Base-by-base conservation (phyloP, 768 basidiomycete genomes). In the Hygrophorus pudorinus region DNA sequence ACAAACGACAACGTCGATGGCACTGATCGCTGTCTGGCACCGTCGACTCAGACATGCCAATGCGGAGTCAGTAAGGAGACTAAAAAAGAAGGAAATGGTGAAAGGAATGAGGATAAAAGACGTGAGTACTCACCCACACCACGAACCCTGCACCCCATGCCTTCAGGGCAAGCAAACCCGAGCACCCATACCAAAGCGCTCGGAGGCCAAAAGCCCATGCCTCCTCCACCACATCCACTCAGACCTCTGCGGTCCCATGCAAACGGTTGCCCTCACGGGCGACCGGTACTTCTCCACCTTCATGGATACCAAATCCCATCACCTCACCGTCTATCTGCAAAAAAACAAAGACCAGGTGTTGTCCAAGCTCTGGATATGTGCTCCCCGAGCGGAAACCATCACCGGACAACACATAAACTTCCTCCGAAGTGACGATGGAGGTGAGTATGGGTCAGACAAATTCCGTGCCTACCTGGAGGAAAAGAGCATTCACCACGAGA, bases 201-300 rank as follows among this genome's bases (percentile, higher is more conserved):
- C 24, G 7, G 24, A 24, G 3, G 3, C 9, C 33, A n/a, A 3
- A 3, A 35, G 9, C 33, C 17, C 17, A 7, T 7, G 24, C 24
- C 24, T n/a, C n/a, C n/a, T n/a, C n/a, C n/a, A n/a, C n/a, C n/a
- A n/a, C n/a, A 36, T 61, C 0, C 60, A 63, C 13, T 53, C 57
- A 11, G 56, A 61, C 27, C 42, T 44, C 0, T 59, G 52, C 38
- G 60, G 58, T 0, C 60, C 59, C 0, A 59, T 53, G 9, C 53
- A 53, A 0, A 34, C 50, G 0, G 21, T 8, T 0, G 53, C 58
- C 0, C 49, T 53, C 0, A 44, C 53, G 4, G 45, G 48, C 0
- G 42, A 54, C 2, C 9, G 32, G 4, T 48, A 56, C 39, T 58
- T 51, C 13, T 18, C 53, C 0, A n/a, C 46, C 0, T 53, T 56